These are phyloP conservation scores for Lathyrus sativus DNA, from an alignment of 306 rosid genomes.

Conservation along the genomic window DNA sequence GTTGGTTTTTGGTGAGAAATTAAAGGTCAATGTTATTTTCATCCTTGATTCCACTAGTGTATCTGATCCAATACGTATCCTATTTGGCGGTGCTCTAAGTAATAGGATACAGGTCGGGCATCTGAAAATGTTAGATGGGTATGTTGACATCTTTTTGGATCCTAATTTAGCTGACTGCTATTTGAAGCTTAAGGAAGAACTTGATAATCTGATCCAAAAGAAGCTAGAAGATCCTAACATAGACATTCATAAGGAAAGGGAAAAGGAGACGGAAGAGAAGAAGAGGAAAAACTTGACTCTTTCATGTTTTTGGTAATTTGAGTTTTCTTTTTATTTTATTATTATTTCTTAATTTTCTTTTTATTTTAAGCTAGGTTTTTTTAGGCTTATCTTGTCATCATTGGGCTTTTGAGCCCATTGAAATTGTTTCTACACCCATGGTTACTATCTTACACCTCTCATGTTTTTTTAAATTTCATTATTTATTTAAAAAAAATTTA, in stretches of 20 bases:
- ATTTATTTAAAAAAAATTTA: too few species aligned
- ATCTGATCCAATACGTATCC: slow-evolving; percentile 83
- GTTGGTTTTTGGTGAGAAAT: slow-evolving; percentile 96
- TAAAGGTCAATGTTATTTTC: slow-evolving; percentile 87
- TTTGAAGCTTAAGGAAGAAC: slow-evolving; percentile 85
- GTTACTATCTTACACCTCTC: too few species aligned
- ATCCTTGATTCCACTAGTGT: slow-evolving; percentile 95
- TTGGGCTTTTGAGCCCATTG: too few species aligned
- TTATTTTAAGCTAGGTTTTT: too few species aligned
- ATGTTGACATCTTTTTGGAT: slow-evolving; percentile 87
- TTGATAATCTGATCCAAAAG: slow-evolving; percentile 73
- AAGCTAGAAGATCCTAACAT: slow-evolving; percentile 86
- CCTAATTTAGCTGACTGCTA: slow-evolving; percentile 89
- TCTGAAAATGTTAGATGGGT: slow-evolving; percentile 88
- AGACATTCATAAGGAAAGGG: slow-evolving; percentile 86
- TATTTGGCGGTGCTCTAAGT: slow-evolving; percentile 76
- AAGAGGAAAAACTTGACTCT: too few species aligned
- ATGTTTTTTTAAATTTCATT: too few species aligned
- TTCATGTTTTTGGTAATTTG: too few species aligned
- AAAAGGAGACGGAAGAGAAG: too few species aligned
- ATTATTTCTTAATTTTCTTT: too few species aligned
- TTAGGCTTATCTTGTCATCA: too few species aligned
- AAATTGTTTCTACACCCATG: too few species aligned
- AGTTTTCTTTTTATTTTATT: too few species aligned
- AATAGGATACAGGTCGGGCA: slow-evolving; percentile 92